Conservation (phyloP, 2,329 filamentous ascomycete genomes). For the Phialocephala subalpina region DNA sequence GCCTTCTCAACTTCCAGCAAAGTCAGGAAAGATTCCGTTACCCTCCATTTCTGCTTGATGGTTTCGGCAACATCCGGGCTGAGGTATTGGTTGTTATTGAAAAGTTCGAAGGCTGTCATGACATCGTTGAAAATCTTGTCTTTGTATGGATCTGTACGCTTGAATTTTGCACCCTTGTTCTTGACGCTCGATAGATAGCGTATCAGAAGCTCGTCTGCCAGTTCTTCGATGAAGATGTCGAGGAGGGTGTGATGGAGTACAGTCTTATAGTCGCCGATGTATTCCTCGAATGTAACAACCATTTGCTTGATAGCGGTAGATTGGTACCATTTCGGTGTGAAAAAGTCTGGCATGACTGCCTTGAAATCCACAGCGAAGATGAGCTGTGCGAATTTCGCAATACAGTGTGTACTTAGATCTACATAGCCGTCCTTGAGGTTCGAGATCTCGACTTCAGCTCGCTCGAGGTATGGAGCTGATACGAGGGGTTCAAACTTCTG, state of each 20-base stretch:
- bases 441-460: conserved; percentile 76
- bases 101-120: conserved; percentile 88
- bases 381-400: conserved; percentile 83
- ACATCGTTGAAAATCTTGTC: conserved; percentile 96
- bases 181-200: conserved; percentile 84
- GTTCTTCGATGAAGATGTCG: conserved; percentile 92
- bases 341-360: conserved; percentile 84
- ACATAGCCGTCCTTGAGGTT: conserved; percentile 89
- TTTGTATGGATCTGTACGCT: conserved; percentile 83
- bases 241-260: conserved; percentile 87
- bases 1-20: conserved; percentile 81
- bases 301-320: conserved; percentile 91
- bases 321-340: conserved; percentile 89
- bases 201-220: conserved; percentile 89
- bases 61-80: conserved; percentile 73
- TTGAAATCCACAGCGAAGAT: conserved; percentile 93
- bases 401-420: conserved; percentile 92
- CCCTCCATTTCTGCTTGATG: conserved; percentile 93
- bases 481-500: conserved; percentile 84
- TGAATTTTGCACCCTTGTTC: conserved; percentile 91
- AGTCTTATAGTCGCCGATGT: conserved; percentile 84
- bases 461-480: conserved; percentile 79
- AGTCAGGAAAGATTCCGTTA: conserved; percentile 83
- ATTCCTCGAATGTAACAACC: conserved; percentile 94
- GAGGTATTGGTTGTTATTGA: conserved; percentile 66